Conservation (phyloP, 2,329 filamentous ascomycete genomes). For the Aspergillus sp. region DNA sequence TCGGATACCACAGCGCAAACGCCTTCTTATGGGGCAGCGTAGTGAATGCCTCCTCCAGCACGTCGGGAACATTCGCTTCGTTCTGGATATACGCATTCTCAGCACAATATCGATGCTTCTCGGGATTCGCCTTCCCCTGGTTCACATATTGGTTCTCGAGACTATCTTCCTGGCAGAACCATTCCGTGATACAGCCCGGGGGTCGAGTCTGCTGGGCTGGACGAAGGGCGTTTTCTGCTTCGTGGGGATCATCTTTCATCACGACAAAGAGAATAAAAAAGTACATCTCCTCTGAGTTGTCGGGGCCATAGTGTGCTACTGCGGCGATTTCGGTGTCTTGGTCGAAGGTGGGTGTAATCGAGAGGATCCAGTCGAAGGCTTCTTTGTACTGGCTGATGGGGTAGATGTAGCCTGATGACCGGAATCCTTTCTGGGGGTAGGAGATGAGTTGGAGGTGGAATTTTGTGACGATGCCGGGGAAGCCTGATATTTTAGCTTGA, state of each 20-base stretch:
- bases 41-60: constrained; percentile 45
- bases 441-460: constrained; percentile 43
- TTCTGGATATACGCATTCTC: constrained; percentile 51
- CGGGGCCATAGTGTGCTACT: constrained; percentile 25
- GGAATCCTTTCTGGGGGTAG: constrained; percentile 18
- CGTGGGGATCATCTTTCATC: constrained; percentile 10
- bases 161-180: constrained; percentile 31
- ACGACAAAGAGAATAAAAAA: constrained; percentile 12
- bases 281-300: constrained; percentile 9
- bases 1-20: constrained; percentile 48
- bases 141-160: constrained; percentile 30
- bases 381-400: constrained; percentile 41
- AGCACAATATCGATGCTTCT: constrained; percentile 43
- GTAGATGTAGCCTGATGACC: constrained; percentile 43
- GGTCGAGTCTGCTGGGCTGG: constrained; percentile 30
- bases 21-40: constrained; percentile 43
- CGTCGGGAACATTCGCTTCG: constrained; percentile 40
- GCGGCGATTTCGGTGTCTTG: constrained; percentile 22
- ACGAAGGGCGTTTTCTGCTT: constrained; percentile 11
- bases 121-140: constrained; percentile 46
- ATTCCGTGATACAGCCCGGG: constrained; percentile 29
- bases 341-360: constrained; percentile 9
- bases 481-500: constrained; percentile 18
- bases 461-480: constrained; percentile 49
- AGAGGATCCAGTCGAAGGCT: constrained; percentile 46